phyloP scores from a whole-genome alignment of 495 filamentous ascomycete species.

The Hypoxylon fragiforme region DNA sequence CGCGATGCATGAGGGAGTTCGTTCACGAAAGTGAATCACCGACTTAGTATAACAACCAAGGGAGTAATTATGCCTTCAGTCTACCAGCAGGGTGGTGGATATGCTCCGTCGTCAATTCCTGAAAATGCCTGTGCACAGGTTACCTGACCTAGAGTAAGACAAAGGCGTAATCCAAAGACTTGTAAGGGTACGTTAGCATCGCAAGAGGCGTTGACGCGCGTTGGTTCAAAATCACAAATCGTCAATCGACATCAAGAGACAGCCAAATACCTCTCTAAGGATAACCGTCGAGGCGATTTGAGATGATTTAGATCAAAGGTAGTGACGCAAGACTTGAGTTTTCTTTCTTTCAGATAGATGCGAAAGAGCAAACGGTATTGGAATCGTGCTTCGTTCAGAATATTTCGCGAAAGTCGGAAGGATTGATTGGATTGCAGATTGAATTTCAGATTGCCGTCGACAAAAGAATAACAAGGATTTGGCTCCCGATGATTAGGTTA shows the following conservation, averaged over 20 bases:
- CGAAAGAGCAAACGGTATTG: background rate
- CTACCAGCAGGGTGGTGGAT: background rate
- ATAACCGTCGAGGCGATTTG: background rate
- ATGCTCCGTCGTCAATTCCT: background rate
- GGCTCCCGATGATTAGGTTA: too few relatives aligned
- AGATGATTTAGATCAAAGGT: background rate
- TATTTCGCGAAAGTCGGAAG: background rate
- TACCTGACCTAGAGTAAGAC: background rate
- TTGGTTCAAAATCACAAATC: background rate
- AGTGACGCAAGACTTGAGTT: background rate
- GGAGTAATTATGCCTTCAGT: background rate
- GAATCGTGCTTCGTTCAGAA: background rate
- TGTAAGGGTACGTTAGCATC: background rate
- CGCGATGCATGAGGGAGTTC: slow-evolving; percentile 21
- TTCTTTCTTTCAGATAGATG: background rate
- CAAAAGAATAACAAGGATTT: too few relatives aligned
- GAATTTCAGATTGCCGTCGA: too few relatives aligned
- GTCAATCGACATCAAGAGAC: background rate
- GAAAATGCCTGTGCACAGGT: background rate
- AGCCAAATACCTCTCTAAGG: background rate
- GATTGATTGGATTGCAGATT: too few relatives aligned
- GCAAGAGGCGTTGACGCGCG: background rate
- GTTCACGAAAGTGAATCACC: background rate
- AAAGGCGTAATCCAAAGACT: background rate
- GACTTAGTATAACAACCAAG: background rate